phyloP scores from a whole-genome alignment of 306 rosid genomes.

The apple (Malus domestica) region DNA sequence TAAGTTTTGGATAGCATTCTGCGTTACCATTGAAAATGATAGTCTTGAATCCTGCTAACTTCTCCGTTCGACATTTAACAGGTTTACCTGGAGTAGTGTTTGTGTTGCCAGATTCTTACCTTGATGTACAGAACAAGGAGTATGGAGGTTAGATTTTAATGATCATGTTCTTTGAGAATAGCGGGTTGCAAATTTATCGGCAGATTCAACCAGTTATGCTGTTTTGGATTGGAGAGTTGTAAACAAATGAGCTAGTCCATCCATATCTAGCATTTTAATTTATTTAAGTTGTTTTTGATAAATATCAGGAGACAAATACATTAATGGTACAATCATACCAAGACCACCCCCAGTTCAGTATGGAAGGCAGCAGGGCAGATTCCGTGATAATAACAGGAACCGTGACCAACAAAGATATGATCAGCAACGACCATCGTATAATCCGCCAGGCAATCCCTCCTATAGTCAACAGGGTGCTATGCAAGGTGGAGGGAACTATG shows the following conservation, averaged over 20 bases:
- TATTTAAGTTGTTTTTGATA: conserved; percentile 4
- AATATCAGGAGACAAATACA: conserved; percentile 74
- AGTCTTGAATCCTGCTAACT: neutral
- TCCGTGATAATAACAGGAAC: conserved; percentile 36
- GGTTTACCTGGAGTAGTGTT: conserved; percentile 69
- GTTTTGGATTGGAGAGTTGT: neutral
- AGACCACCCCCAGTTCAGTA: conserved; percentile 82
- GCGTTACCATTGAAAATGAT: neutral
- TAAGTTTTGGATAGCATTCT: conserved; percentile 14
- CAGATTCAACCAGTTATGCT: neutral
- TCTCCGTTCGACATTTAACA: conserved; percentile 19
- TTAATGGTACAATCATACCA: conserved; percentile 69
- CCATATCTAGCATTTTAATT: neutral
- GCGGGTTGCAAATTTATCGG: neutral
- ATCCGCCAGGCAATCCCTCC: conserved; percentile 38
- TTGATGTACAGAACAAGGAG: conserved; percentile 69
- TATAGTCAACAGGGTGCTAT: conserved; percentile 29
- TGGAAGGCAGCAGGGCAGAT: conserved; percentile 43
- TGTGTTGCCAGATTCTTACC: conserved; percentile 80
- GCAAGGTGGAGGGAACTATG: conserved; percentile 49
- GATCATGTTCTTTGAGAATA: neutral
- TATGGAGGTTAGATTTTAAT: conserved; percentile 57
- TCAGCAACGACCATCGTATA: conserved; percentile 26
- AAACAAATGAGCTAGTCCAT: neutral
- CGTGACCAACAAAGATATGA: conserved; percentile 31